phyloP scores from a whole-genome alignment of 768 basidiomycete genomes.

The Cubamyces lactineus region DNA sequence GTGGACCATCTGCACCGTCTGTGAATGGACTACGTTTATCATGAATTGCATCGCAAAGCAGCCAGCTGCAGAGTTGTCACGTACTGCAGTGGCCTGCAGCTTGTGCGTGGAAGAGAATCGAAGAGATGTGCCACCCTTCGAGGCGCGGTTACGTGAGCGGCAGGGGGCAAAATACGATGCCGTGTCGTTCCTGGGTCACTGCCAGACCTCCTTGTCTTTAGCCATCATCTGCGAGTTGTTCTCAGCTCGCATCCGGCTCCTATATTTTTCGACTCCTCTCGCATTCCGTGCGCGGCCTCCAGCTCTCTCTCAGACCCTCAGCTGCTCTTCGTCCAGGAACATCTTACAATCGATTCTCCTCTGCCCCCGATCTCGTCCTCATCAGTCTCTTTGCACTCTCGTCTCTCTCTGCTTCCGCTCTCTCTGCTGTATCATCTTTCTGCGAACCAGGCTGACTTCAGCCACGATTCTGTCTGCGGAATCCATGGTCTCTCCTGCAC shows the following conservation, averaged over 20 bases:
- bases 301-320: not conserved
- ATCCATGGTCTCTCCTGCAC: constrained; percentile 36
- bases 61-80: too few relatives aligned
- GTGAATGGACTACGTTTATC: too few relatives aligned
- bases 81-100: not conserved
- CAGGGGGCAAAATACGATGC: constrained; percentile 15
- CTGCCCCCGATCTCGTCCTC: constrained; percentile 4
- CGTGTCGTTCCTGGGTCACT: constrained; percentile 4
- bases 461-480: constrained; percentile 1
- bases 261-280: constrained; percentile 15
- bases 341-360: constrained; percentile 19
- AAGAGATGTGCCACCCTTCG: constrained; percentile 2
- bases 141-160: constrained; percentile 26
- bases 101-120: not conserved
- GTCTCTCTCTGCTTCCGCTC: not conserved
- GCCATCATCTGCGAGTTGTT: constrained; percentile 23
- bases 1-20: too few relatives aligned
- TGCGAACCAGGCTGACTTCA: not conserved
- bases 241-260: constrained; percentile 15
- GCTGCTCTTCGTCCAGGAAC: not conserved
- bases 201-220: constrained; percentile 18
- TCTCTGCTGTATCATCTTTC: constrained; percentile 6
- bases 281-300: constrained; percentile 18
- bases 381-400: not conserved
- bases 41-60: too few relatives aligned